Base-by-base conservation (phyloP, 1,139 yeast species). In the Candida albicans region DNA sequence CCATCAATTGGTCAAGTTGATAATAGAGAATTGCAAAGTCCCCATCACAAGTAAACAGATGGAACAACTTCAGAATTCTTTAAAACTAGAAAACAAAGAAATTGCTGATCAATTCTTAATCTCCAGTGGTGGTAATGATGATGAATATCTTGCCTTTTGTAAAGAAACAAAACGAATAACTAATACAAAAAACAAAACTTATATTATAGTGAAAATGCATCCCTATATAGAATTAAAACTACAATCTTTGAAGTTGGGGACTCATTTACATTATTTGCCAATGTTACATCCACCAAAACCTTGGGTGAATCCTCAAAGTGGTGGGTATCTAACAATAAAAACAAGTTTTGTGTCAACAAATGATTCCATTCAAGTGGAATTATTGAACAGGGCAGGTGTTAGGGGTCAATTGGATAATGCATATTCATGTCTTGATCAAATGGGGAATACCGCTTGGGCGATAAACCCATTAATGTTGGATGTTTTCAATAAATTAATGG, bases 281-380 rank as follows among this genome's bases (percentile, higher is more conserved):
- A 69, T 73, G 75, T 40, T 73, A 10, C 52, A 56, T 33, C 70
- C 73, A 2, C 77, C 79, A 0, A 58, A 58, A 42, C 59, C 58
- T 4, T 73, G 78, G 78, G 51, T 49, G 0, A 47, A 61, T 6
- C 71, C 74, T 0, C 46, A 38, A 1, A 50, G 51, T 13, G 79
- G 79, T 1, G 79, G 77, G 0, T 72, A 56, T 46, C 51, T 70
- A 25, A 52, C 52, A 9, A 55, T 59, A 36, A 43, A 58, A 14
- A 61, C 57, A 38, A 61, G 65, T 0, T 48, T 73, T 9, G 56
- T 72, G 2, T 49, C 55, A 12, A 53, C 65, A 1, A 47, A 46
- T 2, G 65, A 64, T 25, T 37, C 44, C 0, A 44, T 60, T 1
- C 55, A 65, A 18, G 42, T 53, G 25, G 46, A 46, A 5, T 64